These are phyloP conservation scores for Tremella yokohamensis DNA, from an alignment of 768 basidiomycete species.

Conservation along the genomic window DNA sequence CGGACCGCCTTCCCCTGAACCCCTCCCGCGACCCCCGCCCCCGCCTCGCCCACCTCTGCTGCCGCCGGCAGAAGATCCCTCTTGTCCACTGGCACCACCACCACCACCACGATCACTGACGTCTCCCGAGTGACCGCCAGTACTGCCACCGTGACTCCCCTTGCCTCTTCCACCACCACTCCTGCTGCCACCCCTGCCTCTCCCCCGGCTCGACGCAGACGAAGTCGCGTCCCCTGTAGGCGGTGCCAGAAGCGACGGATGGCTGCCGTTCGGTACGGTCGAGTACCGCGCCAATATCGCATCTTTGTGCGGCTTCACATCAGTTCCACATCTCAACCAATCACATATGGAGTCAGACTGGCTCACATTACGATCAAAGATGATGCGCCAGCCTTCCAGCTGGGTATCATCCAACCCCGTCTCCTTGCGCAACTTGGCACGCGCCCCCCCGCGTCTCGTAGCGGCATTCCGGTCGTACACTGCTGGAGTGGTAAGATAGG, in stretches of 20 bases:
- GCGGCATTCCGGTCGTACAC: conserved; percentile 72
- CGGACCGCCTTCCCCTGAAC: conserved; percentile 60
- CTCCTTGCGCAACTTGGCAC: conserved; percentile 63
- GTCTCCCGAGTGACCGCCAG: conserved; percentile 16
- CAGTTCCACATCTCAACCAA: neutral
- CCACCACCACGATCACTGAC: conserved; percentile 25
- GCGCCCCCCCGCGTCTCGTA: conserved; percentile 66
- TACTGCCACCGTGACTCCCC: conserved; percentile 46
- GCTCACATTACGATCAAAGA: conserved; percentile 83
- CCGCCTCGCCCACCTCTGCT: conserved; percentile 46
- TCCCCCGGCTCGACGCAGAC: conserved; percentile 16
- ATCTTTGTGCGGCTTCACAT: conserved; percentile 40
- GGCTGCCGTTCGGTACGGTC: conserved; percentile 4
- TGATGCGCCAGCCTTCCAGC: conserved; percentile 86
- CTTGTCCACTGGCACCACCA: conserved; percentile 52
- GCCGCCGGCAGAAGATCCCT: conserved; percentile 44
- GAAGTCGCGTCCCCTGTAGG: neutral
- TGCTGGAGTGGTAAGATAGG: conserved; percentile 70
- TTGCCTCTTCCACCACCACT: conserved; percentile 55
- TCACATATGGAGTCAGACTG: neutral
- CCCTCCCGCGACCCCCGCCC: conserved; percentile 32
- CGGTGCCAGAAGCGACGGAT: neutral
- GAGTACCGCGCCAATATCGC: conserved; percentile 36
- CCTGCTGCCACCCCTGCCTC: conserved; percentile 16
- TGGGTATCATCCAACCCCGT: conserved; percentile 75